phyloP scores from a whole-genome alignment of 345 rosid genomes.

The Gossypium raimondii region DNA sequence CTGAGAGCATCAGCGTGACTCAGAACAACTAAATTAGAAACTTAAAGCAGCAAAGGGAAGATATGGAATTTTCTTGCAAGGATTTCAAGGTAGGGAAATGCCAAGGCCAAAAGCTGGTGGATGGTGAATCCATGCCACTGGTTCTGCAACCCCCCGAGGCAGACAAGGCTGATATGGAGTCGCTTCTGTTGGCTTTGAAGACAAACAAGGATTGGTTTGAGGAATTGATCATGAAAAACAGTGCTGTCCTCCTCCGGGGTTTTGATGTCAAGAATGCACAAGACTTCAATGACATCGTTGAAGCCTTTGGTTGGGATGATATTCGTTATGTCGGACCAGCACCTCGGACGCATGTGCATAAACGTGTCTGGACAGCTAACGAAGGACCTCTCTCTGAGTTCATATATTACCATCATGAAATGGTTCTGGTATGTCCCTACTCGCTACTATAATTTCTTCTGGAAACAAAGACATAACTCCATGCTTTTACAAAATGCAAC shows the following conservation, averaged over 20 bases:
- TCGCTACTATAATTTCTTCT: neutral
- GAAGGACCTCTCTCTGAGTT: constrained; percentile 72
- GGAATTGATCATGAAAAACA: constrained; percentile 48
- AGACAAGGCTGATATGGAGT: constrained; percentile 21
- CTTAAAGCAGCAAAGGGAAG: neutral
- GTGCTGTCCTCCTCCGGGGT: constrained; percentile 56
- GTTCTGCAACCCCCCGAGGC: constrained; percentile 40
- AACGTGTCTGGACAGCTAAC: constrained; percentile 65
- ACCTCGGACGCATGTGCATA: constrained; percentile 47
- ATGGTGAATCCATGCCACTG: constrained; percentile 53
- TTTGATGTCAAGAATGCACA: constrained; percentile 43
- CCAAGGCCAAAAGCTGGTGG: constrained; percentile 59
- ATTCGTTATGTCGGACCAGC: constrained; percentile 59
- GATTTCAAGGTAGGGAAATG: constrained; percentile 56
- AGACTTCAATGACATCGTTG: constrained; percentile 54
- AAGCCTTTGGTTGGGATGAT: constrained; percentile 55
- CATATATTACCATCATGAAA: constrained; percentile 67
- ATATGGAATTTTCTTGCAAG: constrained; percentile 38
- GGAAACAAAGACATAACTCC: neutral
- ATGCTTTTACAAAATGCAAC: neutral
- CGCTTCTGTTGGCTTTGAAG: constrained; percentile 32
- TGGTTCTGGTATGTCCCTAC: constrained; percentile 45
- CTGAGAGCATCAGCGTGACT: neutral
- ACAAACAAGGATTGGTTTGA: constrained; percentile 58
- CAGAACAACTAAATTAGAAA: neutral